These are phyloP conservation scores for Populus hybrid DNA, from an alignment of 441 rosid genomes.

Conservation along the genomic window DNA sequence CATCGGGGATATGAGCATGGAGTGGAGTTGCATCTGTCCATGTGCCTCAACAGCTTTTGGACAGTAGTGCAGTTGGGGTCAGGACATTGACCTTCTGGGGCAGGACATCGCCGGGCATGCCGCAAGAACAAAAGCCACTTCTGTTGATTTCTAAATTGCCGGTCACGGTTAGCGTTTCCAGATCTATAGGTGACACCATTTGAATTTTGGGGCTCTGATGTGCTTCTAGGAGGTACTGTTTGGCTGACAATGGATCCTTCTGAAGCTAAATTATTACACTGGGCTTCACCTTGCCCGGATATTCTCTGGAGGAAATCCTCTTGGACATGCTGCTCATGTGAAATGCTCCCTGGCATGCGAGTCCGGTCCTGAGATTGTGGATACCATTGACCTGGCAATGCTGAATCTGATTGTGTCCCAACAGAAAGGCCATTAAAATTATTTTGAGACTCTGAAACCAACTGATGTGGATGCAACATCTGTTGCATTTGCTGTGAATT, in stretches of 20 bases:
- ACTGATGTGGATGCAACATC: slow-evolving; percentile 59
- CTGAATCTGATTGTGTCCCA: slow-evolving; percentile 57
- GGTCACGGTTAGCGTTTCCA: slow-evolving; percentile 63
- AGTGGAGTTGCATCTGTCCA: slow-evolving; percentile 63
- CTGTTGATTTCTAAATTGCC: slow-evolving; percentile 75
- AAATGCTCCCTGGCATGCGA: slow-evolving; percentile 45
- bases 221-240: slow-evolving; percentile 44
- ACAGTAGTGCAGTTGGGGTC: slow-evolving; percentile 64
- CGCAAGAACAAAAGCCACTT: slow-evolving; percentile 91
- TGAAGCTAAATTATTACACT: slow-evolving; percentile 62
- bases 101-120: slow-evolving; percentile 89
- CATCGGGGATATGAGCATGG: slow-evolving; percentile 86
- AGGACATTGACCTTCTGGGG: slow-evolving; percentile 89
- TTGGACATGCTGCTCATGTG: slow-evolving; percentile 66
- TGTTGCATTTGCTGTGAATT: slow-evolving; percentile 73
- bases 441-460: slow-evolving; percentile 56
- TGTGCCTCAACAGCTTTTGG: slow-evolving; percentile 77
- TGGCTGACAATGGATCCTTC: slow-evolving; percentile 60
- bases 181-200: slow-evolving; percentile 46
- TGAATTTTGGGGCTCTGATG: slow-evolving; percentile 45
- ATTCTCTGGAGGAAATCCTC: slow-evolving; percentile 82
- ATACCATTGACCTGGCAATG: slow-evolving; percentile 58
- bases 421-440: slow-evolving; percentile 49
- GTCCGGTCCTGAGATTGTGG: slow-evolving; percentile 59
- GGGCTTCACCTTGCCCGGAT: slow-evolving; percentile 77